Percentiles rank a stretch among this genome's conserved stretches.
Conservation (phyloP, 2,329 filamentous ascomycete genomes). For the Microthyrium microscopicum region DNA sequence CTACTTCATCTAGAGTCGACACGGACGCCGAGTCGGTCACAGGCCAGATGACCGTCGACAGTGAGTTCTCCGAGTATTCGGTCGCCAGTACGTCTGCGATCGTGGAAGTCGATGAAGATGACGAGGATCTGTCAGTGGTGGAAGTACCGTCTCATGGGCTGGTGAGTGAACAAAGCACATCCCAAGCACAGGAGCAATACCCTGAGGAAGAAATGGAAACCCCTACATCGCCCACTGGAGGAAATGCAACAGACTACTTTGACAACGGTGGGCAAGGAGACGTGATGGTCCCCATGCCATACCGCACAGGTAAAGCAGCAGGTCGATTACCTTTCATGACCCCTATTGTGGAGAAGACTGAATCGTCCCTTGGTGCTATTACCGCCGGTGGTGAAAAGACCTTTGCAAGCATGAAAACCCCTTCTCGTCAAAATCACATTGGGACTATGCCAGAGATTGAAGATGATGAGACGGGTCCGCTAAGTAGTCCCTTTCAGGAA, state of each 20-base stretch:
- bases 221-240: slow-evolving; percentile 27
- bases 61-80: slow-evolving; percentile 43
- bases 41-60: slow-evolving; percentile 48
- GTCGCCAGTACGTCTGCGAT: slow-evolving; percentile 15
- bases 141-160: slow-evolving; percentile 18
- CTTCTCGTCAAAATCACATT: slow-evolving; percentile 38
- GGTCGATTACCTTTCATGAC: slow-evolving; percentile 97
- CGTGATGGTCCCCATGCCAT: slow-evolving; percentile 33
- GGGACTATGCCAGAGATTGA: slow-evolving; percentile 24
- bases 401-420: slow-evolving; percentile 56
- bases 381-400: slow-evolving; percentile 36
- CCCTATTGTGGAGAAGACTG: slow-evolving; percentile 88
- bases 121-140: slow-evolving; percentile 16
- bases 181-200: slow-evolving; percentile 1
- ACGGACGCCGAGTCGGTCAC: slow-evolving; percentile 14
- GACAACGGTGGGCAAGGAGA: slow-evolving; percentile 15
- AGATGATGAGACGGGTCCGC: slow-evolving; percentile 29
- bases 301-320: slow-evolving; percentile 71
- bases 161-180: slow-evolving; percentile 8
- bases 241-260: slow-evolving; percentile 17
- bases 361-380: slow-evolving; percentile 61
- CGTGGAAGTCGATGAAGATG: slow-evolving; percentile 20
- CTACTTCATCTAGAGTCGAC: slow-evolving; percentile 19
- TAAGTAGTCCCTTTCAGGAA: slow-evolving; percentile 58
- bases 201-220: slow-evolving; percentile 27